phyloP scores from a whole-genome alignment of 768 basidiomycete genomes.

The Amanita polypyramis region DNA sequence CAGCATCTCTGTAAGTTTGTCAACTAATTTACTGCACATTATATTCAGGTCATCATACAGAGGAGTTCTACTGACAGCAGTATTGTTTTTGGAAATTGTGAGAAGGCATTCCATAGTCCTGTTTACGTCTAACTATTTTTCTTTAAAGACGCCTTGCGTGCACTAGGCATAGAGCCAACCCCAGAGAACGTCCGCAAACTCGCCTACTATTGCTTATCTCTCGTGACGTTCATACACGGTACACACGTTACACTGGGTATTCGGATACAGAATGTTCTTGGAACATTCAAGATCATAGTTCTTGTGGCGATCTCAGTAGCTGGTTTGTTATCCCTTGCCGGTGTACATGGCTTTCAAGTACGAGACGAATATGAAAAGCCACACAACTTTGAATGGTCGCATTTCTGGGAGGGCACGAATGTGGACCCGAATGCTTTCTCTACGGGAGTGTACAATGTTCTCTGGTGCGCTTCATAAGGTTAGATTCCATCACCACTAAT shows the following conservation, averaged over 20 bases:
- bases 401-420: constrained; percentile 54
- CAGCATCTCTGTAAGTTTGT: constrained; percentile 39
- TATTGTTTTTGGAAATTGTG: constrained; percentile 69
- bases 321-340: constrained; percentile 41
- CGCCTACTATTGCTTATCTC: constrained; percentile 45
- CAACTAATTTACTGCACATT: background rate
- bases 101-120: constrained; percentile 5
- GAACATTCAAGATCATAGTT: constrained; percentile 48
- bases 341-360: constrained; percentile 38
- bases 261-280: constrained; percentile 53
- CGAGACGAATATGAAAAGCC: constrained; percentile 41
- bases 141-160: constrained; percentile 48
- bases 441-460: constrained; percentile 56
- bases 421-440: constrained; percentile 50
- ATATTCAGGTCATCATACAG: constrained; percentile 18
- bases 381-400: constrained; percentile 47
- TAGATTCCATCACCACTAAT: background rate
- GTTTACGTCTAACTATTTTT: background rate
- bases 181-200: constrained; percentile 38
- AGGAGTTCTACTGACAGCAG: constrained; percentile 49
- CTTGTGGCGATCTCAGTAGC: constrained; percentile 39
- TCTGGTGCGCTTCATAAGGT: constrained; percentile 35
- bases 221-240: constrained; percentile 48
- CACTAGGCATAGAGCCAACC: constrained; percentile 35
- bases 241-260: constrained; percentile 43